These are phyloP conservation scores for Syncephalis plumigaleata DNA, from an alignment of 371 early-diverging fungal species.

Conservation along the genomic window DNA sequence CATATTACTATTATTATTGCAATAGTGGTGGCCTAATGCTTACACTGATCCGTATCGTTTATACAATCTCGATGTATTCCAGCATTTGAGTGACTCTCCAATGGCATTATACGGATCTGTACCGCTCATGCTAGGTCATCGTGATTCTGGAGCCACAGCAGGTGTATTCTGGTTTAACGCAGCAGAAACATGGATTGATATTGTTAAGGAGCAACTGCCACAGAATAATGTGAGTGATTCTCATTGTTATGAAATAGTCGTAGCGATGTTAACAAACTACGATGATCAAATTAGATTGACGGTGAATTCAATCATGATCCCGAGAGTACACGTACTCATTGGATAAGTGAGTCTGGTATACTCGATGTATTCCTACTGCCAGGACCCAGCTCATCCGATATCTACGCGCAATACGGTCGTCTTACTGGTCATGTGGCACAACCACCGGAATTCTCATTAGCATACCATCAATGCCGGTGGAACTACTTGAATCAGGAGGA, in stretches of 20 bases:
- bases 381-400: slow-evolving; percentile 52
- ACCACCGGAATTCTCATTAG: slow-evolving; percentile 81
- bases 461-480: slow-evolving; percentile 91
- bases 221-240: background rate
- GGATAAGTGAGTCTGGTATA: slow-evolving; percentile 86
- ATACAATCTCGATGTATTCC: slow-evolving; percentile 96
- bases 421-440: slow-evolving; percentile 70
- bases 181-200: slow-evolving; percentile 95
- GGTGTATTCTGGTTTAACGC: slow-evolving; percentile 87
- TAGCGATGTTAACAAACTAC: no score
- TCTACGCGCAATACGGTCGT: slow-evolving; percentile 49
- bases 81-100: slow-evolving; percentile 82
- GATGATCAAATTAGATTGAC: background rate
- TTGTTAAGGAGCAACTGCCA: slow-evolving; percentile 24
- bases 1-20: background rate
- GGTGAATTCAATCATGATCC: background rate
- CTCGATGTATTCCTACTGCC: slow-evolving; percentile 83
- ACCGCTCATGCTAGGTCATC: slow-evolving; percentile 84
- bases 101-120: slow-evolving; percentile 93
- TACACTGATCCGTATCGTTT: slow-evolving; percentile 91
- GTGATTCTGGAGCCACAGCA: slow-evolving; percentile 27
- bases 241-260: background rate
- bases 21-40: slow-evolving; percentile 41
- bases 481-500: slow-evolving; percentile 78
- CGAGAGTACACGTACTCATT: slow-evolving; percentile 56